Percentiles rank a stretch among this genome's conserved stretches.
These are phyloP conservation scores for Fusarium sp. DNA, from an alignment of 2,329 filamentous ascomycete species.

Conservation along the genomic window DNA sequence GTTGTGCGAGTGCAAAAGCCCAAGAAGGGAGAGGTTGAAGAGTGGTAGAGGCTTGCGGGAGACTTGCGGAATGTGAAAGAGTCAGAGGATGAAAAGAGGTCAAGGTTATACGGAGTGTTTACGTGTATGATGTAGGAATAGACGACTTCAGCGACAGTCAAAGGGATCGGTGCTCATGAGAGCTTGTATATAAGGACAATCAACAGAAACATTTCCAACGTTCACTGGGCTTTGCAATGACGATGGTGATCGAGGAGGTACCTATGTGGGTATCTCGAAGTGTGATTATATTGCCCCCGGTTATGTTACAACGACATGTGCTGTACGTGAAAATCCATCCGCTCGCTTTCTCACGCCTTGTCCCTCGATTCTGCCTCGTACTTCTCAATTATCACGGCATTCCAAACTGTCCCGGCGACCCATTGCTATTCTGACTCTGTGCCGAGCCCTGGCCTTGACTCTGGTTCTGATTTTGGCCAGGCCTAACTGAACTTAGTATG, in stretches of 20 bases:
- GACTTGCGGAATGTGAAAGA: not conserved
- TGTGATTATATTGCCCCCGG: not conserved
- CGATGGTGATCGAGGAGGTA: not conserved
- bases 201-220: not conserved
- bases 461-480: not conserved
- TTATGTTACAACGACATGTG: not conserved
- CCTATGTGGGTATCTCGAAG: not conserved
- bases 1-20: conserved; percentile 69
- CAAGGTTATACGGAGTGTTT: conserved; percentile 28
- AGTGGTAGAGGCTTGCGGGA: conserved; percentile 51
- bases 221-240: not conserved
- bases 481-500: not conserved
- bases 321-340: too few species aligned
- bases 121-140: conserved; percentile 35
- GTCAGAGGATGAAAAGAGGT: not conserved
- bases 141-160: conserved; percentile 9
- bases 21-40: conserved; percentile 55
- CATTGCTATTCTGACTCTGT: not conserved
- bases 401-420: not conserved
- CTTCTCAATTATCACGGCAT: not conserved
- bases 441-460: not conserved
- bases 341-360: too few species aligned
- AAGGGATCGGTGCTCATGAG: not conserved
- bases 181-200: conserved; percentile 20
- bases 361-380: too few species aligned